Percentiles rank a stretch among this genome's conserved stretches.
phyloP scores from a whole-genome alignment of 202 grass and related monocot species.

The Zoysia matrella region DNA sequence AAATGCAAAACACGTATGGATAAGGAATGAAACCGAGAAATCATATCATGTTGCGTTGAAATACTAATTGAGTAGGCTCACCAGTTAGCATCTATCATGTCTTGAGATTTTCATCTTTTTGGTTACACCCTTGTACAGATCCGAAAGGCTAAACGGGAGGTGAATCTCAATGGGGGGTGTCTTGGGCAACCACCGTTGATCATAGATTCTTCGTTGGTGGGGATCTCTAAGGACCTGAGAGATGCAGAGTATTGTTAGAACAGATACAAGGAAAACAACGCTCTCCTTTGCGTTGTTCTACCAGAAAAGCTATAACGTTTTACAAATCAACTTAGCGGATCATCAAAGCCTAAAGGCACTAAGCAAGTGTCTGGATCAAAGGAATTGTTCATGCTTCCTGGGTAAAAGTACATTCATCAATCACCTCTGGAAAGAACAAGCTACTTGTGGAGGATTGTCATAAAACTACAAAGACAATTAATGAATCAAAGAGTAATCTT shows the following conservation, averaged over 20 bases:
- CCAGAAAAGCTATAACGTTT: no score
- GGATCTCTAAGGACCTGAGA: conserved; percentile 87
- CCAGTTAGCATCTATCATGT: conserved; percentile 66
- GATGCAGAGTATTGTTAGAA: conserved; percentile 25
- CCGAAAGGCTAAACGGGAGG: conserved; percentile 69
- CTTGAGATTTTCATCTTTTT: conserved; percentile 39
- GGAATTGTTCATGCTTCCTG: not conserved
- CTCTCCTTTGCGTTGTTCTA: not conserved
- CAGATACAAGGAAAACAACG: not conserved
- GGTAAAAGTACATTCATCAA: not conserved
- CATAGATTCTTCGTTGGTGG: conserved; percentile 75
- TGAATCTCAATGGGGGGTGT: conserved; percentile 65
- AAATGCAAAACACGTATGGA: no score
- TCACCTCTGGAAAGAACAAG: not conserved
- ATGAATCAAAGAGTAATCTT: conserved; percentile 24
- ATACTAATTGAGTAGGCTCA: conserved; percentile 44
- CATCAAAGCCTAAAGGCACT: not conserved
- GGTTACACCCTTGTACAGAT: conserved; percentile 12
- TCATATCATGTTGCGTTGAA: not conserved
- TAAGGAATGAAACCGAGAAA: conserved; percentile 2
- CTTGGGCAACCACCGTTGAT: conserved; percentile 61
- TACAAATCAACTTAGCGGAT: not conserved
- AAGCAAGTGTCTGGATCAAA: conserved; percentile 16
- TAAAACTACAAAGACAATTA: not conserved
- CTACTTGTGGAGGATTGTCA: not conserved